Conservation (phyloP, 192 early-diverging fungal species). For the Umbelopsis vinacea region DNA sequence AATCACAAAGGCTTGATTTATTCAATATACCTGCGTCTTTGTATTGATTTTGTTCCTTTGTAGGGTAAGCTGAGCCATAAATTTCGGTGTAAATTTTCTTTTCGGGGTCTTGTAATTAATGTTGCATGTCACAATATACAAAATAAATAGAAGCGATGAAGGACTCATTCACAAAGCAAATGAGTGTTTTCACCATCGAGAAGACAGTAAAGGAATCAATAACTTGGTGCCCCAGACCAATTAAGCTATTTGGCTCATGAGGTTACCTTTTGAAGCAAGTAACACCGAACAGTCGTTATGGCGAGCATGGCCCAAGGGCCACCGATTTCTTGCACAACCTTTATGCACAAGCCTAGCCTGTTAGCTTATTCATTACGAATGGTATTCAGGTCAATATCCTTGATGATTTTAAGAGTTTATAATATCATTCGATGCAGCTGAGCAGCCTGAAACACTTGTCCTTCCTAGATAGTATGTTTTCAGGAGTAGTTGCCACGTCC, state of each 20-base stretch:
- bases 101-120: background rate
- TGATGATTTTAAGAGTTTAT: too few relatives aligned
- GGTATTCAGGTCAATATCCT: background rate
- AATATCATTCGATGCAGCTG: too few relatives aligned
- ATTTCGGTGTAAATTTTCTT: background rate
- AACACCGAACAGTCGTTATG: conserved; percentile 1
- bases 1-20: background rate
- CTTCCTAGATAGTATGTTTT: background rate
- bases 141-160: background rate
- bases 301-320: background rate
- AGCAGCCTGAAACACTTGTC: background rate
- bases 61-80: background rate
- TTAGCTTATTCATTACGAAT: background rate
- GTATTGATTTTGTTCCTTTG: background rate
- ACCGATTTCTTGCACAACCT: background rate
- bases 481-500: background rate
- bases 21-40: conserved; percentile 23
- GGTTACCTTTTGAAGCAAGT: conserved; percentile 1
- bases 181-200: background rate
- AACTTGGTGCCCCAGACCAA: conserved; percentile 22
- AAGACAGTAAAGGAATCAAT: conserved; percentile 1
- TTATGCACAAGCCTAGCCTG: background rate
- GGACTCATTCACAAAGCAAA: background rate
- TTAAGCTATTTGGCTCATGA: conserved; percentile 12
- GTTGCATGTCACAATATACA: background rate